Conservation (phyloP, 2,329 filamentous ascomycete genomes). For the Metarhizium guizhouense region DNA sequence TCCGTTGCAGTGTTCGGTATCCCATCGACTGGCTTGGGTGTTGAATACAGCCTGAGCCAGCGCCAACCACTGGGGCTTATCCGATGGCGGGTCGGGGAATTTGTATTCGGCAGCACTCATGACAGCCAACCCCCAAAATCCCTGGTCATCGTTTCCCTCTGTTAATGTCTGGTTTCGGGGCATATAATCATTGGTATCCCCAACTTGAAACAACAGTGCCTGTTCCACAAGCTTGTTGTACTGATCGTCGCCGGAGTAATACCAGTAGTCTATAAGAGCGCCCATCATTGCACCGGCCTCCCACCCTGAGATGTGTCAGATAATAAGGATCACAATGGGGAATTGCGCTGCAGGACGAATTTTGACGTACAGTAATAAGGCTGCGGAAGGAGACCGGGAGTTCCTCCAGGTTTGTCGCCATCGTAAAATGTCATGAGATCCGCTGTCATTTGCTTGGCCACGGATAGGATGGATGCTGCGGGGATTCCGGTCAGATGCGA, state of each 20-base stretch:
- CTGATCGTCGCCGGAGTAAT: slow-evolving; percentile 63
- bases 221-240: slow-evolving; percentile 62
- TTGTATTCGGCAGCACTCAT: slow-evolving; percentile 64
- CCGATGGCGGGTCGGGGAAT: slow-evolving; percentile 48
- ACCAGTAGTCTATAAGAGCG: slow-evolving; percentile 75
- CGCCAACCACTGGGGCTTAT: slow-evolving; percentile 57
- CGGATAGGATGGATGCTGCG: slow-evolving; percentile 39
- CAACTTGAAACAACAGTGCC: slow-evolving; percentile 67
- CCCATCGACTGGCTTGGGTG: slow-evolving; percentile 67
- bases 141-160: slow-evolving; percentile 68
- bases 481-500: neutral
- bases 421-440: slow-evolving; percentile 37
- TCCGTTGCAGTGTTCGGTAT: slow-evolving; percentile 57
- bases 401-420: slow-evolving; percentile 40
- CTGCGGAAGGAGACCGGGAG: slow-evolving; percentile 40
- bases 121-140: slow-evolving; percentile 63
- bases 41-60: slow-evolving; percentile 77
- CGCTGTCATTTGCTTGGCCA: slow-evolving; percentile 40
- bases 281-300: slow-evolving; percentile 65
- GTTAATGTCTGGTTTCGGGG: slow-evolving; percentile 61
- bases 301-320: slow-evolving; percentile 43
- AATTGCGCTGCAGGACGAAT: neutral
- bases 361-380: slow-evolving; percentile 44
- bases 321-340: neutral
- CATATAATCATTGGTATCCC: slow-evolving; percentile 67